Conservation (phyloP, 371 early-diverging fungal genomes). For the Umbelopsis sp. region DNA sequence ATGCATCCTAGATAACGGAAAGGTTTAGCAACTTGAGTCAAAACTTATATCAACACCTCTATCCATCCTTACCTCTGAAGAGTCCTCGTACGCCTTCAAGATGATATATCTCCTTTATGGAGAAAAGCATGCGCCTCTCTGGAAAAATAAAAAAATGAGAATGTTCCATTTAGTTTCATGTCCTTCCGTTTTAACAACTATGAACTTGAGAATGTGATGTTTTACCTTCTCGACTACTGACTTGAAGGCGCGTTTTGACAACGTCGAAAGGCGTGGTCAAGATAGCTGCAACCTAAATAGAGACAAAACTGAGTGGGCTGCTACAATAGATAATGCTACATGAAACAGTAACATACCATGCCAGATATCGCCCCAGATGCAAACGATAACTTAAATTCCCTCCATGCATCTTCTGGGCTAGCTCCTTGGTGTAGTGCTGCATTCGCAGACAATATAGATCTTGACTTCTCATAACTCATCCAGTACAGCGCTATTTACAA, state of each 20-base stretch:
- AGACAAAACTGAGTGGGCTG: not conserved
- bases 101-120: constrained; percentile 28
- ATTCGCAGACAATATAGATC: constrained; percentile 25
- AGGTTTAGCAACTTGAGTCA: not conserved
- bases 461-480: constrained; percentile 85
- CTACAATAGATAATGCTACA: not conserved
- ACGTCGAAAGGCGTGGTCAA: constrained; percentile 98
- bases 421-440: constrained; percentile 2
- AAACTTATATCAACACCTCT: not conserved
- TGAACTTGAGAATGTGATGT: not conserved
- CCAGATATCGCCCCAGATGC: constrained; percentile 81
- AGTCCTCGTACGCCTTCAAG: constrained; percentile 36
- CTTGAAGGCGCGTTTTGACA: constrained; percentile 90
- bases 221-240: constrained; percentile 37
- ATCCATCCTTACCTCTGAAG: constrained; percentile 27
- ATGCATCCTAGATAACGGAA: constrained; percentile 51
- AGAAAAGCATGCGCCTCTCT: constrained; percentile 31
- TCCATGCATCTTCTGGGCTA: constrained; percentile 25
- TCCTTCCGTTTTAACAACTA: not conserved
- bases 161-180: not conserved
- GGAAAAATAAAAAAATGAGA: not conserved
- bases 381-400: constrained; percentile 65
- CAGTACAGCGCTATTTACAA: constrained; percentile 78
- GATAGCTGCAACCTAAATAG: constrained; percentile 78
- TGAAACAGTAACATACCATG: constrained; percentile 42